Conservation (phyloP, 2,329 filamentous ascomycete genomes). For the Aspergillus felis region DNA sequence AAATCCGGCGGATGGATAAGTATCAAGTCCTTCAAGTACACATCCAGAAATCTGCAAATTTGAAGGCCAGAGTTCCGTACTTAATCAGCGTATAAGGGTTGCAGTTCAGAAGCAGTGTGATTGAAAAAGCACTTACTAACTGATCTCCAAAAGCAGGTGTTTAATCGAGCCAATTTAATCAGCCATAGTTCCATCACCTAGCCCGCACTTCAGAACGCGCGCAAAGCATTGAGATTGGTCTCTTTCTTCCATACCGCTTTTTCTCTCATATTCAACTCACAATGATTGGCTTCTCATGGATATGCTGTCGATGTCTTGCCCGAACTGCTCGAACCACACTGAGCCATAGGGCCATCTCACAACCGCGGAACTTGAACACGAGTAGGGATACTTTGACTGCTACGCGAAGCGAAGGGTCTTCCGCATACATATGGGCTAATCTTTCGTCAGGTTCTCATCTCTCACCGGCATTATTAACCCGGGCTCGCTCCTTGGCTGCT, state of each 20-base stretch:
- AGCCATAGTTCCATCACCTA: not conserved
- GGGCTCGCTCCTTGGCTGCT: constrained; percentile 52
- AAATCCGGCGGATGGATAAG: not conserved
- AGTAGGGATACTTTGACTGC: constrained; percentile 23
- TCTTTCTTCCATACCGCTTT: not conserved
- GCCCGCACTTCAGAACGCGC: not conserved
- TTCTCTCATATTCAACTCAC: not conserved
- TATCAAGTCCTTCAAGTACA: not conserved
- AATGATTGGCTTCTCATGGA: constrained; percentile 42
- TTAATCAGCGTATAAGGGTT: not conserved
- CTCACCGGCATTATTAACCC: constrained; percentile 52
- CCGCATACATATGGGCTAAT: not conserved
- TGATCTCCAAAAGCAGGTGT: not conserved
- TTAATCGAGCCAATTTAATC: not conserved
- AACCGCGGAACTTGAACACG: constrained; percentile 25
- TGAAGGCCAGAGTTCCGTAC: not conserved
- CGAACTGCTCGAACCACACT: constrained; percentile 32
- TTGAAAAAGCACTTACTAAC: not conserved
- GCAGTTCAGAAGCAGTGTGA: not conserved
- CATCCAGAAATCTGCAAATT: not conserved
- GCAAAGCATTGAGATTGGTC: not conserved
- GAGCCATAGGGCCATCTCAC: constrained; percentile 19
- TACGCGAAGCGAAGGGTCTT: constrained; percentile 15
- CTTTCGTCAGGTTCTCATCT: constrained; percentile 32
- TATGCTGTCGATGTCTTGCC: constrained; percentile 47